Conservation (phyloP, 163 green algal species). For the Chlorella variabilis region DNA sequence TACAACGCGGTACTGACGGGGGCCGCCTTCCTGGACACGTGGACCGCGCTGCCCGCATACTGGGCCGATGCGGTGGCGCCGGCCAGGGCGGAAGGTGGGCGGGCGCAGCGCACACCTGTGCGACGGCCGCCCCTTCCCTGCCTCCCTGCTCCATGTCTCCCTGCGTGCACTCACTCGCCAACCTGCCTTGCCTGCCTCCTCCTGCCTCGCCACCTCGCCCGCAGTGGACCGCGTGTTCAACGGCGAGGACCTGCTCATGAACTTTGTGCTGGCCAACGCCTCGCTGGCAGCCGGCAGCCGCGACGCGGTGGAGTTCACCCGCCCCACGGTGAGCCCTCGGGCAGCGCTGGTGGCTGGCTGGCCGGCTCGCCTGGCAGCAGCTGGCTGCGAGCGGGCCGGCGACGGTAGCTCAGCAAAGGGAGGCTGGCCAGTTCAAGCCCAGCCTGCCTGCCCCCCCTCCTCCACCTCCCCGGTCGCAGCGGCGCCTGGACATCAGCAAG, state of each 20-base stretch:
- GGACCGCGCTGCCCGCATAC: constrained; percentile 38
- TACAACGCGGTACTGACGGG: constrained; percentile 60
- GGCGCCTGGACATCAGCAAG: constrained; percentile 37
- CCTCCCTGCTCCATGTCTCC: neutral
- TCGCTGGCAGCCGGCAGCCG: neutral
- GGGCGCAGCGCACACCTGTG: neutral
- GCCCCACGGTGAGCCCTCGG: constrained; percentile 23
- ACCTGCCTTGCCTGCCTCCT: too few species aligned
- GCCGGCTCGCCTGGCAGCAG: too few species aligned
- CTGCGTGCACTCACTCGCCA: too few species aligned
- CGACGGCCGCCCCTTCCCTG: too few species aligned
- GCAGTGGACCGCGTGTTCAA: constrained; percentile 57
- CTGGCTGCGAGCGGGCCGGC: too few species aligned
- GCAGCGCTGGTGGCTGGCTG: too few species aligned
- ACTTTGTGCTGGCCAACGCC: constrained; percentile 50
- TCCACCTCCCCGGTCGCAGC: too few species aligned
- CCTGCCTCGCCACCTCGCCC: neutral
- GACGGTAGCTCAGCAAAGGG: too few species aligned
- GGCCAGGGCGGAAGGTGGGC: constrained; percentile 2
- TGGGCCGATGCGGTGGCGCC: constrained; percentile 21
- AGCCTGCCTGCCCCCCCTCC: too few species aligned
- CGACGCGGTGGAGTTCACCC: constrained; percentile 13
- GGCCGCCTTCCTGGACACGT: constrained; percentile 52
- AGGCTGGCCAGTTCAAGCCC: too few species aligned
- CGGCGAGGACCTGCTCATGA: constrained; percentile 59